phyloP scores from a whole-genome alignment of 2,329 filamentous ascomycete genomes.

The Diplodia scrobiculata region DNA sequence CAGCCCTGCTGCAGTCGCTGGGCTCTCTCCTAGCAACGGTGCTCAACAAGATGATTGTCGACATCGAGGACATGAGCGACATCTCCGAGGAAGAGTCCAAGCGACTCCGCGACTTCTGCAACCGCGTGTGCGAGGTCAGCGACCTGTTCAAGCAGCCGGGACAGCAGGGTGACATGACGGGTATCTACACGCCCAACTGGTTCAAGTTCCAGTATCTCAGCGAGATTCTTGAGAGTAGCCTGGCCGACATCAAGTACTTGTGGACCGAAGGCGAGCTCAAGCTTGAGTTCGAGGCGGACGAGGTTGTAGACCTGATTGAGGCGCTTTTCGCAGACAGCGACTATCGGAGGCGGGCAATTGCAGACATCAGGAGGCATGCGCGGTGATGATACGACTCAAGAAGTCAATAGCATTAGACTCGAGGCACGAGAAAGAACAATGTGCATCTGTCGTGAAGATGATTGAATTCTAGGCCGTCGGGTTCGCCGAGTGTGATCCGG shows the following conservation, averaged over 20 bases:
- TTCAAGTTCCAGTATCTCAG: slow-evolving; percentile 66
- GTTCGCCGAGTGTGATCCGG: neutral
- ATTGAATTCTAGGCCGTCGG: neutral
- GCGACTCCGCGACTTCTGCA: slow-evolving; percentile 60
- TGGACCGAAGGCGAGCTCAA: slow-evolving; percentile 67
- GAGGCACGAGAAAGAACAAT: neutral
- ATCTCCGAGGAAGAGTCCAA: slow-evolving; percentile 65
- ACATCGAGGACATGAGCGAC: slow-evolving; percentile 64
- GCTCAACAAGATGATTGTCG: slow-evolving; percentile 61
- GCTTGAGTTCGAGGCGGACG: slow-evolving; percentile 62
- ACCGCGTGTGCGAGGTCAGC: slow-evolving; percentile 57
- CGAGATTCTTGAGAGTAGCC: slow-evolving; percentile 63
- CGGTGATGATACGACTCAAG: neutral
- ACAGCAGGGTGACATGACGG: slow-evolving; percentile 56
- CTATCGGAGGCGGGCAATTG: slow-evolving; percentile 59
- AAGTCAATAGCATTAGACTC: neutral
- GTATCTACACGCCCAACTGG: slow-evolving; percentile 65
- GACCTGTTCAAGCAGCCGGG: slow-evolving; percentile 55
- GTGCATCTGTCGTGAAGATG: neutral
- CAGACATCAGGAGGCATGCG: slow-evolving; percentile 53
- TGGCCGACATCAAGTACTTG: slow-evolving; percentile 66
- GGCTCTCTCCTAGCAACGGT: slow-evolving; percentile 61
- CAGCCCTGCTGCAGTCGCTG: slow-evolving; percentile 63
- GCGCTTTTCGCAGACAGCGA: slow-evolving; percentile 66
- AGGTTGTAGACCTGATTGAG: slow-evolving; percentile 64